A percentile compares a stretch with the other conserved stretches of the same genome.
These are phyloP conservation scores for Aciculosporium take DNA, from an alignment of 2,329 filamentous ascomycete species.

Conservation along the genomic window DNA sequence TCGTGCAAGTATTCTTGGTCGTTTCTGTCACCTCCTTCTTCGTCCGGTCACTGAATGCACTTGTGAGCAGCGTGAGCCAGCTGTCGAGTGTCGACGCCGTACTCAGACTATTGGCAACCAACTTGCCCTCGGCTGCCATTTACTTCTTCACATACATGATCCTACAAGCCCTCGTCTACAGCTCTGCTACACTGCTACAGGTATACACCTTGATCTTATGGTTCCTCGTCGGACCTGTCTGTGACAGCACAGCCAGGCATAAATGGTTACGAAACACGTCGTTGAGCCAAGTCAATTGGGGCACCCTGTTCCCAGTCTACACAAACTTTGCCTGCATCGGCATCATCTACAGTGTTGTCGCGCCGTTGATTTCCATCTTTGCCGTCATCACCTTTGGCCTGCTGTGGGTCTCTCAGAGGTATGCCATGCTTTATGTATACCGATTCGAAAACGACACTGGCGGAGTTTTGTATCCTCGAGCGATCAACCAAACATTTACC, in stretches of 20 bases:
- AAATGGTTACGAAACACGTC: conserved; percentile 80
- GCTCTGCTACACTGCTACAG: conserved; percentile 77
- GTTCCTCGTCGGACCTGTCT: conserved; percentile 65
- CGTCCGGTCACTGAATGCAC: conserved; percentile 43
- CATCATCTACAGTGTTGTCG: conserved; percentile 75
- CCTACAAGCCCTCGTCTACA: conserved; percentile 80
- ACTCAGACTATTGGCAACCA: conserved; percentile 57
- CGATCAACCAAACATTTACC: conserved; percentile 90
- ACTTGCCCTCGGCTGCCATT: conserved; percentile 75
- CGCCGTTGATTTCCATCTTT: conserved; percentile 83
- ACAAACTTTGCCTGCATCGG: conserved; percentile 93
- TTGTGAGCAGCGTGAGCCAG: conserved; percentile 37
- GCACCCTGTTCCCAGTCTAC: conserved; percentile 87
- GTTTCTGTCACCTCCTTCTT: conserved; percentile 74
- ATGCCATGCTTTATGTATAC: conserved; percentile 90
- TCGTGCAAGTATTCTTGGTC: conserved; percentile 87
- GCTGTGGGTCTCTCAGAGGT: conserved; percentile 91
- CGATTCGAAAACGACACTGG: conserved; percentile 84
- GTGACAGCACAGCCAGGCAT: conserved; percentile 67
- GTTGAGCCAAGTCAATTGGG: conserved; percentile 71
- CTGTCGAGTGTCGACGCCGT: conserved; percentile 47
- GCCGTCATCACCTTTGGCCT: conserved; percentile 83
- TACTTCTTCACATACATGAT: conserved; percentile 99
- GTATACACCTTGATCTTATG: conserved; percentile 65
- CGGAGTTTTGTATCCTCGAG: conserved; percentile 77